These are phyloP conservation scores for Candida quercuum DNA, from an alignment of 805 yeast genomes.

Conservation along the genomic window DNA sequence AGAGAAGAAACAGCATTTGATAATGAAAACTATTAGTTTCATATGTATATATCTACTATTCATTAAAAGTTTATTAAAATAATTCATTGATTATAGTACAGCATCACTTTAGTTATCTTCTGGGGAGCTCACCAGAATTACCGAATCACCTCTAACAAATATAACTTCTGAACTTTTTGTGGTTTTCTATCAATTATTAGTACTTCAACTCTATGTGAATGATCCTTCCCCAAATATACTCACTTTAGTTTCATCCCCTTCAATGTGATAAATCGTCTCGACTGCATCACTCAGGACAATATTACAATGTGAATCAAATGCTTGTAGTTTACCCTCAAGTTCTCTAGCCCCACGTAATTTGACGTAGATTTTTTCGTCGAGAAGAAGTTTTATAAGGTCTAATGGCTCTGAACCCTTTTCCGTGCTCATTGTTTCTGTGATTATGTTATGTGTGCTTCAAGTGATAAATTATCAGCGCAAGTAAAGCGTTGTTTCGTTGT, in stretches of 20 bases:
- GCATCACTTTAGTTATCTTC: conserved; percentile 17
- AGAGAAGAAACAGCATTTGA: conserved; percentile 67
- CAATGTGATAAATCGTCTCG: conserved; percentile 67
- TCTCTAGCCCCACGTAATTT: conserved; percentile 94
- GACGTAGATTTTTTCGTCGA: conserved; percentile 83
- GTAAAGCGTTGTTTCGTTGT: too few species aligned
- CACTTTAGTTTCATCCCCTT: conserved; percentile 39
- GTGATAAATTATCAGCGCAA: too few species aligned
- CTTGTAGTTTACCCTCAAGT: conserved; percentile 84
- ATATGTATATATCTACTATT: too few species aligned
- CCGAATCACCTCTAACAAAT: conserved; percentile 97
- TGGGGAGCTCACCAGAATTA: conserved; percentile 68
- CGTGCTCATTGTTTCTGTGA: conserved; percentile 11
- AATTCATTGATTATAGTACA: conserved; percentile 4
- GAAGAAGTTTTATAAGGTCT: conserved; percentile 76
- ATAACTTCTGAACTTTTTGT: conserved; percentile 77
- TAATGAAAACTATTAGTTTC: too few species aligned
- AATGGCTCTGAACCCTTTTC: conserved; percentile 62
- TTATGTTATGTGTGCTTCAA: conserved; percentile 1
- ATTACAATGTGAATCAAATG: conserved; percentile 95
- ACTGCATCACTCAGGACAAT: conserved; percentile 89
- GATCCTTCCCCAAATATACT: conserved; percentile 10
- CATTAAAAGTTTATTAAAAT: neutral
- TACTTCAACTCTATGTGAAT: neutral
- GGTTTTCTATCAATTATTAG: conserved; percentile 28